phyloP scores from a whole-genome alignment of 345 rosid genomes.

The Excoecaria cochinchinensis region DNA sequence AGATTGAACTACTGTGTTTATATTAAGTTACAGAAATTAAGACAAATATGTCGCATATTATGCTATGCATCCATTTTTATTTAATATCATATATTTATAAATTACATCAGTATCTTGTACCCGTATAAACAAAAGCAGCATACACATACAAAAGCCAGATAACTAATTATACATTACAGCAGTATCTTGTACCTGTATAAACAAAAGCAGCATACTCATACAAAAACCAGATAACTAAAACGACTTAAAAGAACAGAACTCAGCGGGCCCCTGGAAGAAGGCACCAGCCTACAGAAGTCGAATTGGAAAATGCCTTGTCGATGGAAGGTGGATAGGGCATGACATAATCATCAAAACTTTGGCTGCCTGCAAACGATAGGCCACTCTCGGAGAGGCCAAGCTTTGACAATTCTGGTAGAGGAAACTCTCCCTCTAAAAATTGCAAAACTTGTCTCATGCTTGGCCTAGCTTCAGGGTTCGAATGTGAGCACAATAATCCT shows the following conservation, averaged over 20 bases:
- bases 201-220: too few relatives aligned
- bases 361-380: constrained; percentile 27
- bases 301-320: constrained; percentile 27
- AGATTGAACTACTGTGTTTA: too few relatives aligned
- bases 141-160: too few relatives aligned
- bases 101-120: too few relatives aligned
- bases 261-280: constrained; percentile 59
- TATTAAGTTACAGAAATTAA: too few relatives aligned
- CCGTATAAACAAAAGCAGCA: too few relatives aligned
- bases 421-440: constrained; percentile 41
- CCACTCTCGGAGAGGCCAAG: constrained; percentile 38
- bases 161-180: too few relatives aligned
- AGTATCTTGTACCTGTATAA: too few relatives aligned
- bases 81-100: too few relatives aligned
- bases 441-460: constrained; percentile 59
- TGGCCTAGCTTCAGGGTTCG: constrained; percentile 47
- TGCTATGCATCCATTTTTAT: too few relatives aligned
- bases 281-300: constrained; percentile 47
- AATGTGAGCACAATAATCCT: constrained; percentile 57
- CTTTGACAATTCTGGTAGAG: constrained; percentile 40
- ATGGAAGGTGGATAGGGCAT: constrained; percentile 39
- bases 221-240: too few relatives aligned
- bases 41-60: too few relatives aligned
- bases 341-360: constrained; percentile 46
- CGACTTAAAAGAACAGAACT: background rate